These are phyloP conservation scores for Apocynum venetum DNA, from an alignment of 257 asterid genomes.

Conservation along the genomic window DNA sequence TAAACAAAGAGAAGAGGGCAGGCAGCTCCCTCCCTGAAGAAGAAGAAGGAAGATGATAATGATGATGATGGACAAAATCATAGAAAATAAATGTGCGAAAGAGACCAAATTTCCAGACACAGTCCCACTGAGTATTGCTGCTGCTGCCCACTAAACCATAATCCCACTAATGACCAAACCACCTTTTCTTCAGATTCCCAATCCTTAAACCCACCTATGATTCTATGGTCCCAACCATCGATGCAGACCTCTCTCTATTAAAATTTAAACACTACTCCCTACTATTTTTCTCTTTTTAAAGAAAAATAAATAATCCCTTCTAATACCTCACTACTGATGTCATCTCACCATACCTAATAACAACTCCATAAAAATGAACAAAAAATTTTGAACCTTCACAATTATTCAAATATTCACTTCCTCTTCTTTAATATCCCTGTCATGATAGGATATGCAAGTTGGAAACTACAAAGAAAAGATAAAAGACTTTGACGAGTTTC, in stretches of 20 bases:
- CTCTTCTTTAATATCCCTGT: too few relatives aligned
- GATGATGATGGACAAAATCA: too few relatives aligned
- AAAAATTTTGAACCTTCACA: neutral
- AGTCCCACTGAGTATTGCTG: neutral
- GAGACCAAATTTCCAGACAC: neutral
- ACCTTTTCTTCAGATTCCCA: conserved; percentile 46
- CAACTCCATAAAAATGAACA: conserved; percentile 43
- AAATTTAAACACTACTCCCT: neutral
- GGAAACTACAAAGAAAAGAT: too few relatives aligned
- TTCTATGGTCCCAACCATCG: conserved; percentile 57
- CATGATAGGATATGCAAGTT: too few relatives aligned
- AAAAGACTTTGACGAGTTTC: too few relatives aligned
- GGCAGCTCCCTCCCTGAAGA: too few relatives aligned
- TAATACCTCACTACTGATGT: conserved; percentile 26
- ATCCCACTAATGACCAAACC: conserved; percentile 40
- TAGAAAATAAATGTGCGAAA: neutral
- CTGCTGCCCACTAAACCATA: conserved; percentile 27
- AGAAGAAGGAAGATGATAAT: too few relatives aligned
- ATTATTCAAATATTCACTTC: neutral
- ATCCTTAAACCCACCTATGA: conserved; percentile 51
- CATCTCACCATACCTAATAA: conserved; percentile 41
- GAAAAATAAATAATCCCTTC: too few relatives aligned
- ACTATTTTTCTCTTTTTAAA: neutral
- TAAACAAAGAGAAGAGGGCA: too few relatives aligned
- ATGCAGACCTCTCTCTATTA: conserved; percentile 31